A percentile compares a stretch with the other conserved stretches of the same genome.
These are phyloP conservation scores for Penicillium sp. DNA, from an alignment of 2,329 filamentous ascomycete species.

Conservation along the genomic window DNA sequence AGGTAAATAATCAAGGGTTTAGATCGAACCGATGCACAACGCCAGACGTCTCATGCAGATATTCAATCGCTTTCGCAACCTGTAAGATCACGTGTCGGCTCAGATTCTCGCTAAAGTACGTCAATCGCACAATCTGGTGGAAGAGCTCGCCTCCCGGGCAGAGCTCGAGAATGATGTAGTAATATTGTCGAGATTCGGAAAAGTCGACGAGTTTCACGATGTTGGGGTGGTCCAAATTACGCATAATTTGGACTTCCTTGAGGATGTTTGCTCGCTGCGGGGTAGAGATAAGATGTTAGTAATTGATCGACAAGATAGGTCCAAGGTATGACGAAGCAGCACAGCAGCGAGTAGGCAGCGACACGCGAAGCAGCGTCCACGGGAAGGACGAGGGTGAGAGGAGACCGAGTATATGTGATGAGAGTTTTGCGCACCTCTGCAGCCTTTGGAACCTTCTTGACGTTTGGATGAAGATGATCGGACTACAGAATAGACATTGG, in stretches of 20 bases:
- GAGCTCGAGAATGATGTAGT: slow-evolving; percentile 95
- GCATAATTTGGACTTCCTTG: slow-evolving; percentile 99
- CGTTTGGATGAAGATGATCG: slow-evolving; percentile 91
- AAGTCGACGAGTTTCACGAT: slow-evolving; percentile 94
- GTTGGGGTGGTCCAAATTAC: slow-evolving; percentile 92
- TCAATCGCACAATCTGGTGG: slow-evolving; percentile 96
- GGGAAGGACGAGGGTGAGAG: slow-evolving; percentile 9
- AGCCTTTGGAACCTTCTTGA: slow-evolving; percentile 91
- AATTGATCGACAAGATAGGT: neutral
- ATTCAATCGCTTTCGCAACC: slow-evolving; percentile 91
- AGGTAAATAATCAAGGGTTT: too few species aligned
- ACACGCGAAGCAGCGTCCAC: slow-evolving; percentile 4
- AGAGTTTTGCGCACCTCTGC: slow-evolving; percentile 80
- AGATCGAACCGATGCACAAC: slow-evolving; percentile 88
- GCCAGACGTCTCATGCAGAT: slow-evolving; percentile 90
- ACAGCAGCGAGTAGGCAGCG: neutral
- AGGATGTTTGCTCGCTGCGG: slow-evolving; percentile 90
- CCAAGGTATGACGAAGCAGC: neutral
- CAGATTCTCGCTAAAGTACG: slow-evolving; percentile 96
- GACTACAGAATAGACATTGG: slow-evolving; percentile 70
- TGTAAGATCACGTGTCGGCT: slow-evolving; percentile 93
- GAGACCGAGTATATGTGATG: slow-evolving; percentile 30
- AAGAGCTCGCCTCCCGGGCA: slow-evolving; percentile 96
- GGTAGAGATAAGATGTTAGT: slow-evolving; percentile 31
- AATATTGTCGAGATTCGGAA: slow-evolving; percentile 90